Percentiles rank a stretch among this genome's conserved stretches.
These are phyloP conservation scores for Fusarium cicatricum DNA, from an alignment of 2,329 filamentous ascomycete species.

Conservation along the genomic window DNA sequence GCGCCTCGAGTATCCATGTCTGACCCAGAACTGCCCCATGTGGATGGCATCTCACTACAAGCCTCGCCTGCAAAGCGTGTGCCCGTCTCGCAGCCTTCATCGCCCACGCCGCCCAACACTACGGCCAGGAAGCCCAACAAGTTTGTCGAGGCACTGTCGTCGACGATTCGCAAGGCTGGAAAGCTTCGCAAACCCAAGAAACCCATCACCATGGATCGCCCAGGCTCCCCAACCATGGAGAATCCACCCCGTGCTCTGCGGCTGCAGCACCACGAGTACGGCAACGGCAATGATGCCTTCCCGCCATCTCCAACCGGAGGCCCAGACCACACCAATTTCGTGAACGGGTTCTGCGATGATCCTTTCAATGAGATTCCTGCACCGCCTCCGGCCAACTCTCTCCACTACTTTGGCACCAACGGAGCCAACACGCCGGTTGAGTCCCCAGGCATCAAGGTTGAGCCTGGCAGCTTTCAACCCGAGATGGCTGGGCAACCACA, in stretches of 20 bases:
- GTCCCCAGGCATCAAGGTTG: slow-evolving; percentile 49
- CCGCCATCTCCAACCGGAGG: slow-evolving; percentile 42
- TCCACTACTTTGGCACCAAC: slow-evolving; percentile 45
- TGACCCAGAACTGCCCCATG: slow-evolving; percentile 56
- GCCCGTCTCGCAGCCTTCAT: slow-evolving; percentile 44
- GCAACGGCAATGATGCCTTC: slow-evolving; percentile 35
- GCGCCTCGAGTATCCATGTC: slow-evolving; percentile 53
- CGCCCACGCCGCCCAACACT: slow-evolving; percentile 46
- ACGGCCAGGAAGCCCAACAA: slow-evolving; percentile 48
- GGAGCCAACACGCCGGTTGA: slow-evolving; percentile 50
- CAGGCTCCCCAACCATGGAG: slow-evolving; percentile 46
- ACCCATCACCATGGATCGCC: slow-evolving; percentile 32
- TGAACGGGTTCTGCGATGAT: slow-evolving; percentile 50
- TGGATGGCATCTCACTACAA: slow-evolving; percentile 58
- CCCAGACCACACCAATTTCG: slow-evolving; percentile 43
- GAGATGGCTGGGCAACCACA: slow-evolving; percentile 33
- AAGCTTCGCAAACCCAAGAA: slow-evolving; percentile 46
- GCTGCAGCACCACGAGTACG: slow-evolving; percentile 40
- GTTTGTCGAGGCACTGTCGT: slow-evolving; percentile 53
- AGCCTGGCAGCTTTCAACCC: slow-evolving; percentile 41
- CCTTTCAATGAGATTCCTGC: slow-evolving; percentile 48
- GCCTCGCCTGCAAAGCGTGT: slow-evolving; percentile 45
- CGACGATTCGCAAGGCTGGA: slow-evolving; percentile 52
- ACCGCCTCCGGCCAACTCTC: slow-evolving; percentile 33
- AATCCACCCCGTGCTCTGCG: slow-evolving; percentile 47